phyloP scores from a whole-genome alignment of 139 green algal species.

The Picochlorum sp. region DNA sequence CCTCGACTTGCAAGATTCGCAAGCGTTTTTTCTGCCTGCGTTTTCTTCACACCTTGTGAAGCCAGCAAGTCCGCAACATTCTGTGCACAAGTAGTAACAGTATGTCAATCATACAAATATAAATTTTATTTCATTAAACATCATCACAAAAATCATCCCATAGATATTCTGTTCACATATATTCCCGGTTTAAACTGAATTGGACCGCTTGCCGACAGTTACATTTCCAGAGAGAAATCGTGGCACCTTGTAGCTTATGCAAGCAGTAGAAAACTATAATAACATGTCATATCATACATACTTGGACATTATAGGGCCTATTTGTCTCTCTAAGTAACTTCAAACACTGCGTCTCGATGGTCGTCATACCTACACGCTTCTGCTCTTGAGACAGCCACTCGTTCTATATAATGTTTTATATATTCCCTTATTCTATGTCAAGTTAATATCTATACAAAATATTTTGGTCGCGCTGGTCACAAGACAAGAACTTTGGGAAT shows the following conservation, averaged over 20 bases:
- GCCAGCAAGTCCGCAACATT: slow-evolving; percentile 47
- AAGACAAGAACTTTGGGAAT: too few species aligned
- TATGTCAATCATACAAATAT: background rate
- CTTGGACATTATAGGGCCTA: slow-evolving; percentile 47
- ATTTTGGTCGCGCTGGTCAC: too few species aligned
- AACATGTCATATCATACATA: background rate
- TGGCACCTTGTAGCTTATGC: too few species aligned
- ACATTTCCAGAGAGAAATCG: too few species aligned
- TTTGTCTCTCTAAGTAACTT: slow-evolving; percentile 40
- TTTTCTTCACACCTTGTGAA: slow-evolving; percentile 59
- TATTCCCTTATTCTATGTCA: background rate
- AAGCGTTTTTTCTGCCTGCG: slow-evolving; percentile 45
- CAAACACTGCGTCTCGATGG: slow-evolving; percentile 31
- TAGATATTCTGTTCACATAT: too few species aligned
- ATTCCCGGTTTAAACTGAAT: too few species aligned
- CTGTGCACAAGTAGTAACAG: slow-evolving; percentile 19
- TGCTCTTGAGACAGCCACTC: background rate
- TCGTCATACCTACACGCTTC: background rate
- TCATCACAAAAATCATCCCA: too few species aligned
- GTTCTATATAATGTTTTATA: background rate
- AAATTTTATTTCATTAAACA: too few species aligned
- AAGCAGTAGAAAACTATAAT: too few species aligned
- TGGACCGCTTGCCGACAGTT: too few species aligned
- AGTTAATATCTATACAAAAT: too few species aligned
- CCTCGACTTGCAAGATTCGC: slow-evolving; percentile 30